Conservation (phyloP, 768 basidiomycete genomes). For the Leucosporidium yakuticum region DNA sequence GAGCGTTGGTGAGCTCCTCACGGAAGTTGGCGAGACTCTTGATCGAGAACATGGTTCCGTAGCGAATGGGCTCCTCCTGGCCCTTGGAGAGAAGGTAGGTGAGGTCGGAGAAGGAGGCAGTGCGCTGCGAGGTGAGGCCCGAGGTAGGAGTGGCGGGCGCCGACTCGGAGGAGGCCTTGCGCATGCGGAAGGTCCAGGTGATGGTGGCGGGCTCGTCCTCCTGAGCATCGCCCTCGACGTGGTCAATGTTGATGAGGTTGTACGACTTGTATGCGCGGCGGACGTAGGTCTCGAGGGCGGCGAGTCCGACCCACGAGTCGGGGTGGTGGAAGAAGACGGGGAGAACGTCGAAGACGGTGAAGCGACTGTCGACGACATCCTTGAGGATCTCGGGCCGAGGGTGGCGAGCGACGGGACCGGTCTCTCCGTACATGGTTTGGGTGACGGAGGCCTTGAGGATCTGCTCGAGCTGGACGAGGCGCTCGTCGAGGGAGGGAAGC, state of each 20-base stretch:
- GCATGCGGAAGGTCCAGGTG: slow-evolving; percentile 93
- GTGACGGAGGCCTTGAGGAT: slow-evolving; percentile 83
- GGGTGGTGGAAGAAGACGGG: slow-evolving; percentile 87
- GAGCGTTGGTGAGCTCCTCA: slow-evolving; percentile 30
- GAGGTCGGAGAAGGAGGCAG: slow-evolving; percentile 91
- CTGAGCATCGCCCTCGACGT: slow-evolving; percentile 79
- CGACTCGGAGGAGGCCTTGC: slow-evolving; percentile 64
- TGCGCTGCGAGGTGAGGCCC: slow-evolving; percentile 48
- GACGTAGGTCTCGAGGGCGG: slow-evolving; percentile 91
- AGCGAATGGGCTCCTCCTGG: slow-evolving; percentile 81
- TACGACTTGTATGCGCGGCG: slow-evolving; percentile 95
- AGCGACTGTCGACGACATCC: slow-evolving; percentile 91
- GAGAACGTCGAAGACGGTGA: slow-evolving; percentile 94
- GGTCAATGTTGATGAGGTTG: slow-evolving; percentile 76
- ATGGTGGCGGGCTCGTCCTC: slow-evolving; percentile 71
- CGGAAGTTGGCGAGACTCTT: slow-evolving; percentile 48
- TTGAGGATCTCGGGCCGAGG: slow-evolving; percentile 80
- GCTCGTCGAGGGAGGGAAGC: slow-evolving; percentile 95
- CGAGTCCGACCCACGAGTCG: slow-evolving; percentile 77
- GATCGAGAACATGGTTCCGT: slow-evolving; percentile 88
- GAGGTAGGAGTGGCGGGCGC: slow-evolving; percentile 70
- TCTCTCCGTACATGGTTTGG: slow-evolving; percentile 83
- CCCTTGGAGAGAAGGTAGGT: slow-evolving; percentile 82
- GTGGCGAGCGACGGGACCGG: slow-evolving; percentile 56
- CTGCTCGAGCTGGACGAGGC: slow-evolving; percentile 85